Percentiles rank a stretch among this genome's conserved stretches.
phyloP scores from a whole-genome alignment of 108 stramenopile species.

The Fistulifera solaris region DNA sequence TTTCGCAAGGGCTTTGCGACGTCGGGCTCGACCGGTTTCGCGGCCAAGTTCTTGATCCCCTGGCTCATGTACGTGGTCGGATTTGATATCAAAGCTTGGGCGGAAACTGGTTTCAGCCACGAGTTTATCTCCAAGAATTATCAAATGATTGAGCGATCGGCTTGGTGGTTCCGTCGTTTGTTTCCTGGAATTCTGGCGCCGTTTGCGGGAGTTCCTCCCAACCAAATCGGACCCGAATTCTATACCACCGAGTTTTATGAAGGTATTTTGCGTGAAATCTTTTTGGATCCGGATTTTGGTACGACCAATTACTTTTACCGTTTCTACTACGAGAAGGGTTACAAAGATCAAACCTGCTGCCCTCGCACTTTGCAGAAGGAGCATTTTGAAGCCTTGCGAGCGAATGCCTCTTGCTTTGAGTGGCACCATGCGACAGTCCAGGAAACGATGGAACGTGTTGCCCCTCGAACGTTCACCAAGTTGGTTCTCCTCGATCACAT shows the following conservation, averaged over 20 bases:
- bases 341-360: constrained; percentile 50
- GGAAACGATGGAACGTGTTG: constrained; percentile 53
- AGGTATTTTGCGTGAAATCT: constrained; percentile 39
- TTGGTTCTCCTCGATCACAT: constrained; percentile 47
- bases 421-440: constrained; percentile 55
- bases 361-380: constrained; percentile 36
- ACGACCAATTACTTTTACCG: constrained; percentile 46
- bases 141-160: constrained; percentile 37
- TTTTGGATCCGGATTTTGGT: constrained; percentile 49
- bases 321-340: constrained; percentile 47
- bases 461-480: constrained; percentile 48
- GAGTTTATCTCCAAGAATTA: constrained; percentile 35
- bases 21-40: constrained; percentile 38
- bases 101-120: constrained; percentile 45
- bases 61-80: constrained; percentile 41
- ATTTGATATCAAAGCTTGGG: constrained; percentile 43
- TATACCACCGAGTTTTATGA: constrained; percentile 56
- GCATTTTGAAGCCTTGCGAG: constrained; percentile 36
- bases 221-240: constrained; percentile 54
- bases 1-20: constrained; percentile 49
- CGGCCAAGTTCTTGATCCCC: constrained; percentile 32
- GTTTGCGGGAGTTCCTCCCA: constrained; percentile 49
- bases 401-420: constrained; percentile 46
- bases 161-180: constrained; percentile 37
- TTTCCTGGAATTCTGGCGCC: constrained; percentile 47